These are phyloP conservation scores for Penstemon davidsonii DNA, from an alignment of 257 asterid genomes.

Conservation along the genomic window DNA sequence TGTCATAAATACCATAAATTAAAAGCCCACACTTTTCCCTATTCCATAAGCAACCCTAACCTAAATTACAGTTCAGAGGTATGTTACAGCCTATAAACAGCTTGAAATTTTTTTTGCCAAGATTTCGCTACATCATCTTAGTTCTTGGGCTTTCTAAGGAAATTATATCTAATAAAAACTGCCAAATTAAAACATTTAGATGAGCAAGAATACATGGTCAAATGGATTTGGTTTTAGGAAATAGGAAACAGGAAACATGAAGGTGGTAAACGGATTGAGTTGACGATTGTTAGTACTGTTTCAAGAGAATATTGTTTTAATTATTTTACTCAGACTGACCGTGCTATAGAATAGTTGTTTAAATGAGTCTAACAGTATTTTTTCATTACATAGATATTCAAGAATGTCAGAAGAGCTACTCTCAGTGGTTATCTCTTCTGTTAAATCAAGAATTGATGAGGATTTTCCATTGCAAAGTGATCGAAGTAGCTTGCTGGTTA, in stretches of 20 bases:
- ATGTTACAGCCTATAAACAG: too few relatives aligned
- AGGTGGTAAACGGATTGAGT: not conserved
- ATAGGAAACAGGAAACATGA: conserved; percentile 2
- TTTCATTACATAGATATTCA: conserved; percentile 57
- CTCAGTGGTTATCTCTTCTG: conserved; percentile 59
- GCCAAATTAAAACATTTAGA: too few relatives aligned
- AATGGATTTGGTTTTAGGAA: not conserved
- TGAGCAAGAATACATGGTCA: too few relatives aligned
- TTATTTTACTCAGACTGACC: not conserved
- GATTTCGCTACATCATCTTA: not conserved
- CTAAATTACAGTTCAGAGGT: too few relatives aligned
- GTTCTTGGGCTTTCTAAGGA: conserved; percentile 13
- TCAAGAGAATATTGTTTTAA: not conserved
- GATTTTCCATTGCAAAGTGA: conserved; percentile 66
- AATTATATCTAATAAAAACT: not conserved
- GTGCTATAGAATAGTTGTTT: conserved; percentile 16
- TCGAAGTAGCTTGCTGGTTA: conserved; percentile 67
- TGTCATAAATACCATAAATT: not conserved
- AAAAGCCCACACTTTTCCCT: too few relatives aligned
- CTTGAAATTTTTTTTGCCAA: too few relatives aligned
- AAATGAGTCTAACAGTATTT: conserved; percentile 26
- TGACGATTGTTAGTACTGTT: not conserved
- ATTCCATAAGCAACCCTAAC: not conserved
- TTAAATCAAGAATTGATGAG: conserved; percentile 63
- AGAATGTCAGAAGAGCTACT: conserved; percentile 87